Conservation (phyloP, 352 stramenopile species). For the Phytophthora pluvialis region DNA sequence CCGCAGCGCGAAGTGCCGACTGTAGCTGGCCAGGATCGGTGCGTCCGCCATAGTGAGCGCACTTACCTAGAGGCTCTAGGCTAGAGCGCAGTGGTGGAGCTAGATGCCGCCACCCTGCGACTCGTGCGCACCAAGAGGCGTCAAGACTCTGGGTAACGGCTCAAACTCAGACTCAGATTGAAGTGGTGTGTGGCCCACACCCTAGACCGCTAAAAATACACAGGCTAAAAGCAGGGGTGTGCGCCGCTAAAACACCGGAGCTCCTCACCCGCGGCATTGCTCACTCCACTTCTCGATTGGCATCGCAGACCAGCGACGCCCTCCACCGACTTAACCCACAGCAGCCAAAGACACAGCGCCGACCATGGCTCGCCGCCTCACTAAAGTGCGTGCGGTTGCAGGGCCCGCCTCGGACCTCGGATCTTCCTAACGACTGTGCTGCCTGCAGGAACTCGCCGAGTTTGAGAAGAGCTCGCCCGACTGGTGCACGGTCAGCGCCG, state of each 20-base stretch:
- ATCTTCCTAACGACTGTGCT: slow-evolving; percentile 1
- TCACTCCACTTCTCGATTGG: slow-evolving; percentile 39
- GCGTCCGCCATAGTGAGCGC: slow-evolving; percentile 6
- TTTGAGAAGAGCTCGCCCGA: slow-evolving; percentile 92
- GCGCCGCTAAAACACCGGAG: slow-evolving; percentile 3
- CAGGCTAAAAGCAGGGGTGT: slow-evolving; percentile 11
- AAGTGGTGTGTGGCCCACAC: slow-evolving; percentile 9
- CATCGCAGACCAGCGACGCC: slow-evolving; percentile 20
- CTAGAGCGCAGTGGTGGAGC: background rate
- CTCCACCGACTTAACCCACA: background rate
- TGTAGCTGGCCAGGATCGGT: slow-evolving; percentile 21
- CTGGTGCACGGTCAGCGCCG: slow-evolving; percentile 87
- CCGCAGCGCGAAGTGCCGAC: slow-evolving; percentile 30
- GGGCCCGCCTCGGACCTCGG: background rate
- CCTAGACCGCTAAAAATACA: slow-evolving; percentile 32
- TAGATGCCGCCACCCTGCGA: slow-evolving; percentile 12
- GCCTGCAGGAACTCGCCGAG: slow-evolving; percentile 77
- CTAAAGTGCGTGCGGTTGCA: slow-evolving; percentile 55
- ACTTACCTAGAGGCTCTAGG: background rate
- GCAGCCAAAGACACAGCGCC: background rate
- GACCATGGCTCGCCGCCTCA: slow-evolving; percentile 81
- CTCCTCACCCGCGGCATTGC: slow-evolving; percentile 6
- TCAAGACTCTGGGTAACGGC: slow-evolving; percentile 5
- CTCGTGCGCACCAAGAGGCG: slow-evolving; percentile 31
- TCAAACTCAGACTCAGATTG: slow-evolving; percentile 19